These are phyloP conservation scores for Arctium lappa DNA, from an alignment of 129 eudicot genomes.

Conservation along the genomic window DNA sequence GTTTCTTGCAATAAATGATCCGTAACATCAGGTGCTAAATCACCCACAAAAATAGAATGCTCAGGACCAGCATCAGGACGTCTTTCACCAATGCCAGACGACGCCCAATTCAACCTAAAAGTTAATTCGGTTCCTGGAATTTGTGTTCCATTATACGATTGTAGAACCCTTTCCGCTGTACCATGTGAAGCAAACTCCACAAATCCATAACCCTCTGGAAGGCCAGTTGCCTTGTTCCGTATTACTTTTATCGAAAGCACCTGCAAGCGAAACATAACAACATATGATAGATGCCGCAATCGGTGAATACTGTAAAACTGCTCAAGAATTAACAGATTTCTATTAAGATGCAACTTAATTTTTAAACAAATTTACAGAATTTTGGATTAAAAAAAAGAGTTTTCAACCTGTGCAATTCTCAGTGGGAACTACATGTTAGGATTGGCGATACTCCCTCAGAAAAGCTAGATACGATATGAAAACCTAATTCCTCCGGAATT, in stretches of 20 bases:
- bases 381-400: not conserved
- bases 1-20: constrained; percentile 89
- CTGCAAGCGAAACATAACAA: constrained; percentile 26
- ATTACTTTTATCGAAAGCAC: constrained; percentile 84
- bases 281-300: not conserved
- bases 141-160: constrained; percentile 77
- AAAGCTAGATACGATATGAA: not conserved
- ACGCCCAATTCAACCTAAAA: constrained; percentile 96
- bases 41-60: constrained; percentile 96
- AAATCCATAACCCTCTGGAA: constrained; percentile 97
- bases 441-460: not conserved
- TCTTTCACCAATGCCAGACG: constrained; percentile 88
- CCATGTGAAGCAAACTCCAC: constrained; percentile 83
- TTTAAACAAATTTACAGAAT: no score
- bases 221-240: constrained; percentile 86
- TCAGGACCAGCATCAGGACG: constrained; percentile 85
- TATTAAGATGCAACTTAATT: not conserved
- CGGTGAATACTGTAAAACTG: not conserved
- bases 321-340: not conserved
- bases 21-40: constrained; percentile 94
- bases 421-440: not conserved
- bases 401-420: not conserved
- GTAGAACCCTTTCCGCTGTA: constrained; percentile 79
- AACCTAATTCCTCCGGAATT: not conserved
- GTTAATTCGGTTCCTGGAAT: constrained; percentile 90